Base-by-base conservation (phyloP, 352 stramenopile genomes). In the Phytophthora hybrid region DNA sequence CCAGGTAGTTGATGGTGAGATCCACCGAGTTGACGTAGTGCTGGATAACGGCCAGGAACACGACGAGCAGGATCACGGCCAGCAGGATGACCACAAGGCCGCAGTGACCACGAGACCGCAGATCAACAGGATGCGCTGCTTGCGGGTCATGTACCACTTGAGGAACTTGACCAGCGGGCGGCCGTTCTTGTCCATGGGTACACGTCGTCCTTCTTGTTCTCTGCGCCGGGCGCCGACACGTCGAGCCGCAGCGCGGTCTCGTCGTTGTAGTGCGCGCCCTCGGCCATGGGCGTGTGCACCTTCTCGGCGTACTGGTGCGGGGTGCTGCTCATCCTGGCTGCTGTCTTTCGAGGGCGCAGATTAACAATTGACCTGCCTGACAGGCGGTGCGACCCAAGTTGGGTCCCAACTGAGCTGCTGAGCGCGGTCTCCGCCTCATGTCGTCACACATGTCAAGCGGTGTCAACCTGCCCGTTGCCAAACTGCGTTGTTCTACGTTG, bases 1-100 rank as follows among this genome's bases (percentile, higher is more conserved):
- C 87, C 55, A 94, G 61, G 69, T 90, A 87, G 76, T 93, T 92
- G 66, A 93, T 70, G 11, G 63, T 69, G 44, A 94, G 53, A 21
- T 83, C 59, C 55, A 91, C 84, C 26, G 84, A 75, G 74, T 93
- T 77, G 47, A 81, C 76, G 65, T 87, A 83, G 54, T 81, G 78
- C 69, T 94, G 76, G 54, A 89, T 71, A 41, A 92, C 77, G 37
- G 73, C 84, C 64, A 93, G 78, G 73, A 85, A 91, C n/a, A 92
- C 62, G 55, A 92, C 79, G 59, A 94, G 59, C 32, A 94, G 70
- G 51, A 89, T 69, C 31, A 90, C 77, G 5, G 63, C 71, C 44
- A 91, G 7, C 7, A 82, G 59, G 21, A 81, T 47, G 46, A 93
- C 16, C n/a, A n/a, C n/a, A n/a, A n/a, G n/a, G n/a, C n/a, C n/a